Evolutionary conservation across 2,329 filamentous ascomycete species (phyloP).

Genomic region (Calonectria hongkongensis): DNA sequence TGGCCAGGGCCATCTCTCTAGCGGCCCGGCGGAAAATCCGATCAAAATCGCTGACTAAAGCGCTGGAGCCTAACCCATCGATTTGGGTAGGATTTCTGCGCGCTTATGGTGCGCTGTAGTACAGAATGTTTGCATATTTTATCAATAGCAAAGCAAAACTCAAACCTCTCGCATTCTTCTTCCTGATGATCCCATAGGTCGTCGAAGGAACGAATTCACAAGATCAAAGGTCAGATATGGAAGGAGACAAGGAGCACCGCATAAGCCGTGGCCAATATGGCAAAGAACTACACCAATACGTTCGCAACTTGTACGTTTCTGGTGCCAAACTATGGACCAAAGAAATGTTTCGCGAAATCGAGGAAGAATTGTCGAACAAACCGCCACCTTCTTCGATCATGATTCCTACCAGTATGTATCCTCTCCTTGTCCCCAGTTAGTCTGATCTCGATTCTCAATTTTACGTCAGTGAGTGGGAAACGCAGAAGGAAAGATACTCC

Average conservation of each 20-base stretch:
- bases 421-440: neutral
- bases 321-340: slow-evolving; percentile 37
- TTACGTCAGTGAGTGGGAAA: neutral
- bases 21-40: slow-evolving; percentile 11
- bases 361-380: slow-evolving; percentile 21
- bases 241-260: too few relatives aligned
- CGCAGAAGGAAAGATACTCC: neutral
- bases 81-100: neutral
- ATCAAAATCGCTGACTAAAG: neutral
- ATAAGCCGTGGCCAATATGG: neutral
- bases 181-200: neutral
- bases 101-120: too few relatives aligned
- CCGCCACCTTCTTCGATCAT: neutral
- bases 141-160: too few relatives aligned
- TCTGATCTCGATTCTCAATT: neutral
- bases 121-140: neutral
- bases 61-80: neutral
- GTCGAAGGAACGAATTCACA: neutral
- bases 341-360: slow-evolving; percentile 23
- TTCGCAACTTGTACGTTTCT: slow-evolving; percentile 13
- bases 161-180: neutral
- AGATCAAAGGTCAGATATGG: neutral
- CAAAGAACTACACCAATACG: neutral
- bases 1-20: too few relatives aligned
- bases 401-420: slow-evolving; percentile 8